phyloP scores from a whole-genome alignment of 2,329 filamentous ascomycete genomes.

The Stylonectria norvegica region DNA sequence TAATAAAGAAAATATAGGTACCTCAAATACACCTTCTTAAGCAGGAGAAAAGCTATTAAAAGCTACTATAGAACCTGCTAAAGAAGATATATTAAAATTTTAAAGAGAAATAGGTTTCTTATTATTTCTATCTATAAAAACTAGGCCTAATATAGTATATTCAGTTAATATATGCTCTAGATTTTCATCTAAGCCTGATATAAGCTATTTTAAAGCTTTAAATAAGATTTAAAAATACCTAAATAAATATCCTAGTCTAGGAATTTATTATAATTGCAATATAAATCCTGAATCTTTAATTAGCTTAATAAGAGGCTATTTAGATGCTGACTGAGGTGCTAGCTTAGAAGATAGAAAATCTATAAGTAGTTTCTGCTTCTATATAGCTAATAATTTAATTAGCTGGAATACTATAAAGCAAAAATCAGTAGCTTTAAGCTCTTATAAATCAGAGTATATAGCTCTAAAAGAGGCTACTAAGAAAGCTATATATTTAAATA shows the following conservation, averaged over 20 bases:
- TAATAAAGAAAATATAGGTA: background rate
- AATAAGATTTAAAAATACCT: background rate
- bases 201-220: background rate
- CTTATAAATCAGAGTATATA: background rate
- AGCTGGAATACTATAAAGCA: background rate
- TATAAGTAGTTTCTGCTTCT: background rate
- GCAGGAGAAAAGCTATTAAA: too few species aligned
- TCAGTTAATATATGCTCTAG: background rate
- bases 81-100: background rate
- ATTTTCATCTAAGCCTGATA: background rate
- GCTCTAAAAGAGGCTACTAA: background rate
- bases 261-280: background rate
- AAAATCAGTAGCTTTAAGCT: background rate
- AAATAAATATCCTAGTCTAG: background rate
- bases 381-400: background rate
- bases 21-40: too few species aligned
- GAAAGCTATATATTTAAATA: background rate
- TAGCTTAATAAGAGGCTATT: background rate
- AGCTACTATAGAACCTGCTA: too few species aligned
- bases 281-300: background rate
- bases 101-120: background rate
- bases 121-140: background rate
- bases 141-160: background rate
- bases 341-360: background rate
- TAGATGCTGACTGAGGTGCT: background rate